Evolutionary conservation across 1,284 basidiomycete genomes (phyloP), one percentile per base, ranked within the genome.

Genomic region (Hemileia vastatrix): DNA sequence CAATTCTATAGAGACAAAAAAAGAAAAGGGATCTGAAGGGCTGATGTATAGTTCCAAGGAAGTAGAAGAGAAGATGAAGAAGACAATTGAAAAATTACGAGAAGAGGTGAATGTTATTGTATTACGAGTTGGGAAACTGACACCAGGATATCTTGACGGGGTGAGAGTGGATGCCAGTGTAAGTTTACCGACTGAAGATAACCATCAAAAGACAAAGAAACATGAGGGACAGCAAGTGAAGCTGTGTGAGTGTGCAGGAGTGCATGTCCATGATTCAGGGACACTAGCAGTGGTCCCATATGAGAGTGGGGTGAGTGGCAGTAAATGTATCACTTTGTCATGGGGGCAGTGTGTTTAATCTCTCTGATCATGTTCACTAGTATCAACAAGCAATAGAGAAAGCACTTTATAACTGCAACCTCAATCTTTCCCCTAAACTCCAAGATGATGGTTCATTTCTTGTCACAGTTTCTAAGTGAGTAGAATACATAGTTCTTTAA

Each of bases 11-110:
- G n/a, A n/a, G n/a, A n/a, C n/a, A n/a, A n/a, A n/a, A n/a, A n/a
- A n/a, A n/a, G n/a, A n/a, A n/a, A n/a, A n/a, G n/a, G n/a, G n/a
- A n/a, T n/a, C n/a, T n/a, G n/a, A n/a, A n/a, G n/a, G n/a, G n/a
- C n/a, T n/a, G n/a, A n/a, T n/a, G n/a, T n/a, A n/a, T n/a, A n/a
- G n/a, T n/a, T n/a, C n/a, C n/a, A n/a, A n/a, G n/a, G n/a, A 48
- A 21, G 45, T 57, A n/a, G 55, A 57, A 33, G 36, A 57, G 33
- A 45, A 57, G n/a, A 57, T 57, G 55, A 47, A 49, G 19, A n/a
- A 27, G 21, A 33, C 44, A 6, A 45, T 57, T 9, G 45, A 24
- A 9, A 43, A 45, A 11, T 19, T 57, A 19, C 47, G 55, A 45
- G 31, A 48, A 32, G 32, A 49, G 4, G 33, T 57, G 19, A 48